These are phyloP conservation scores for Plenodomus tracheiphilus DNA, from an alignment of 2,329 filamentous ascomycete genomes.

Conservation along the genomic window DNA sequence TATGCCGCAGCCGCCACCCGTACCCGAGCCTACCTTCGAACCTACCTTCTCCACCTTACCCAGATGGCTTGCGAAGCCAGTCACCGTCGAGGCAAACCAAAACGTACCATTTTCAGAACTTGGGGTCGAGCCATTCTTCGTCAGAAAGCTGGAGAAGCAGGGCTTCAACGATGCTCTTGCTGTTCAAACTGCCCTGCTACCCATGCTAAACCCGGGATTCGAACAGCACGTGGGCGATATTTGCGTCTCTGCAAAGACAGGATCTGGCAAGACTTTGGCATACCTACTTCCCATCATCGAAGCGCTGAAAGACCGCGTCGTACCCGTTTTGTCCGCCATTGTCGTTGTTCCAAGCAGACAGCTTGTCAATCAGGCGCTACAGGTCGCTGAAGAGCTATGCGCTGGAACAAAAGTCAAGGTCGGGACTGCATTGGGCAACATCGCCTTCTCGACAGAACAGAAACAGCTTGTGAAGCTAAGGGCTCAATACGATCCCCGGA, in stretches of 20 bases:
- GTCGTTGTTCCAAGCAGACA: slow-evolving; percentile 91
- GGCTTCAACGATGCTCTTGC: slow-evolving; percentile 74
- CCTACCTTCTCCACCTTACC: slow-evolving; percentile 80
- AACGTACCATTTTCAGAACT: slow-evolving; percentile 66
- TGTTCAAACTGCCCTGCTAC: slow-evolving; percentile 78
- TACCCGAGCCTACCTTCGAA: slow-evolving; percentile 59
- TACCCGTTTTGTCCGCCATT: slow-evolving; percentile 73
- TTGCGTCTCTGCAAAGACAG: slow-evolving; percentile 88
- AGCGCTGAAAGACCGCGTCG: slow-evolving; percentile 66
- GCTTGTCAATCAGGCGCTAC: slow-evolving; percentile 81
- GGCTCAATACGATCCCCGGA: slow-evolving; percentile 64
- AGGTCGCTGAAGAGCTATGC: slow-evolving; percentile 72
- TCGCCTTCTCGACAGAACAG: slow-evolving; percentile 70
- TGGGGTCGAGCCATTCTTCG: slow-evolving; percentile 63
- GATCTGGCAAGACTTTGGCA: slow-evolving; percentile 91
- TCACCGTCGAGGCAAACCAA: slow-evolving; percentile 66
- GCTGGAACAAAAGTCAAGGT: slow-evolving; percentile 75
- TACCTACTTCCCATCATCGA: slow-evolving; percentile 87
- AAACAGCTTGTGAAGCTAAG: slow-evolving; percentile 62
- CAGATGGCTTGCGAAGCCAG: slow-evolving; percentile 75
- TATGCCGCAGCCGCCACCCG: slow-evolving; percentile 74
- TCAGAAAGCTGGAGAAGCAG: slow-evolving; percentile 66
- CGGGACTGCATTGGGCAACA: slow-evolving; percentile 80
- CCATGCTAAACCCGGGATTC: slow-evolving; percentile 71
- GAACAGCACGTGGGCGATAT: slow-evolving; percentile 72